phyloP scores from a whole-genome alignment of 768 basidiomycete genomes.

The Boletellus sp. region DNA sequence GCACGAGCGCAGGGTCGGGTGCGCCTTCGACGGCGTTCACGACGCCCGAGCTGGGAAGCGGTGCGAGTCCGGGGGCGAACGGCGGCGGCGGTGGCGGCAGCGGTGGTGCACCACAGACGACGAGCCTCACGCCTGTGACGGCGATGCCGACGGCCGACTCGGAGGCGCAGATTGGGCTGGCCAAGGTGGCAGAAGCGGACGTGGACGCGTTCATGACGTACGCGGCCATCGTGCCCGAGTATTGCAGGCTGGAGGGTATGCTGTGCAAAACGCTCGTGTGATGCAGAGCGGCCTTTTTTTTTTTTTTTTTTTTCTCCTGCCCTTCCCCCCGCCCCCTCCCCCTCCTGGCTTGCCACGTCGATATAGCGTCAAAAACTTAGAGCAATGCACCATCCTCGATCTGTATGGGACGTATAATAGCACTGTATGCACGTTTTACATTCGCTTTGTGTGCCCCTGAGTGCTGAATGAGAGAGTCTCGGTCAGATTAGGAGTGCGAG shows the following conservation, averaged over 20 bases:
- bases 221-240: slow-evolving; percentile 82
- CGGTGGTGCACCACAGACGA: slow-evolving; percentile 40
- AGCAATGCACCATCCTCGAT: background rate
- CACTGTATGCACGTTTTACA: background rate
- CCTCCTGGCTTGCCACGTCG: background rate
- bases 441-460: background rate
- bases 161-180: slow-evolving; percentile 72
- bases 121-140: slow-evolving; percentile 65
- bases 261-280: slow-evolving; percentile 59
- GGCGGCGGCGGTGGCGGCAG: slow-evolving; percentile 23
- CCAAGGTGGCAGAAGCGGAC: slow-evolving; percentile 82
- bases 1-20: slow-evolving; percentile 30
- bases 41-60: slow-evolving; percentile 53
- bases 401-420: slow-evolving; percentile 6
- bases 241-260: slow-evolving; percentile 74
- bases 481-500: too few species aligned
- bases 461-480: too few species aligned
- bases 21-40: slow-evolving; percentile 54
- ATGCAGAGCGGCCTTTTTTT: background rate
- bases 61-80: slow-evolving; percentile 34
- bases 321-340: background rate
- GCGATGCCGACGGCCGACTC: slow-evolving; percentile 68
- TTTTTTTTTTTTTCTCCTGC: background rate
- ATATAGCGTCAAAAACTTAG: background rate
- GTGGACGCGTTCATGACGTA: slow-evolving; percentile 83